Evolutionary conservation across 805 yeast genomes (phyloP), one percentile per base, ranked within the genome.

Genomic region (Kazachstania taianensis): DNA sequence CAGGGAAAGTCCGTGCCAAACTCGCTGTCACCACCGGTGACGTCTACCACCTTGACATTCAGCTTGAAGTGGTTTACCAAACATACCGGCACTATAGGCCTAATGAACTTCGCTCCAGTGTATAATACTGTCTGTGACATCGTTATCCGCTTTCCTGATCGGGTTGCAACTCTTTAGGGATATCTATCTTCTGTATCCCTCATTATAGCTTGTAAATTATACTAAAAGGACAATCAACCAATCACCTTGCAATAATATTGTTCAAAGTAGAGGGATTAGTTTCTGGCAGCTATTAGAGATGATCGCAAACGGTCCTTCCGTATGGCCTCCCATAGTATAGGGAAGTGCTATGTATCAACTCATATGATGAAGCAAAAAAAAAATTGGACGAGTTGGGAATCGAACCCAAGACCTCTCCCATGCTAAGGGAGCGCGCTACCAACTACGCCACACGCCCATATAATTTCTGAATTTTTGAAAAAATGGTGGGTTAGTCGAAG

Each of bases 391-490:
- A 73, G 79, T 71, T 73, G 73, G 79, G 80, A 73, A 69, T 74
- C 76, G 81, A 74, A 74, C 81, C 80, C 74, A 73, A 72, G 80
- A 74, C 81, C 80, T 74, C 72, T 72, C 76, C 72, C 80, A 73
- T 73, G 78, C 78, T 72, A 74, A 73, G 80, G 73, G 75, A 72
- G 71, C 80, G 80, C 80, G 80, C 80, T 74, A 74, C 80, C 79
- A 72, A 74, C 80, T 74, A 71, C 80, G 80, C 80, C 80, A 74
- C 78, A 73, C 75, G 79, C 80, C 79, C 79, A 13, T n/a, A 13
- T 26, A 5, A 12, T 26, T 26, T 15, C 13, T 26, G 6, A 3
- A 3, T 22, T 22, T 22, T 3, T 22, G 25, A n/a, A n/a, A n/a
- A n/a, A n/a, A n/a, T n/a, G n/a, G n/a, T n/a, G n/a, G n/a, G n/a